Evolutionary conservation across 2,329 filamentous ascomycete genomes (phyloP).

Genomic region (Geoglossum cookeanum): DNA sequence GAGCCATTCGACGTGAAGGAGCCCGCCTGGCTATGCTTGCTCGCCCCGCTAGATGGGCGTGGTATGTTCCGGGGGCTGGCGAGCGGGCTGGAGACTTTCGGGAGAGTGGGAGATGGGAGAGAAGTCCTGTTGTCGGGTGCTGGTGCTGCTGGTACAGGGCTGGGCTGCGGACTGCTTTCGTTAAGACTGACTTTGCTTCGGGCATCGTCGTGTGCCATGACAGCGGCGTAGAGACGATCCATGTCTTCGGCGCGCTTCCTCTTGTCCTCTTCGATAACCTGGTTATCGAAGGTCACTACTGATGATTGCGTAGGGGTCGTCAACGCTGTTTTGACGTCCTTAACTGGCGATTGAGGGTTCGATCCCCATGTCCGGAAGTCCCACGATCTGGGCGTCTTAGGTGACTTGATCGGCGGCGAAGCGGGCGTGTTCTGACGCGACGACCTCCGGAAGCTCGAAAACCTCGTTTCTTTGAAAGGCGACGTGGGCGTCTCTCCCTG

Average conservation of each 20-base stretch:
- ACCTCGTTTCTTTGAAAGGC: constrained; percentile 5
- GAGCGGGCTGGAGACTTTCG: not conserved
- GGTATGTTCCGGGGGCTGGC: not conserved
- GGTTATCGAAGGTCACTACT: constrained; percentile 59
- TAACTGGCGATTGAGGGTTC: not conserved
- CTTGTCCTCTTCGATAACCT: constrained; percentile 54
- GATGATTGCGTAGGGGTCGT: constrained; percentile 29
- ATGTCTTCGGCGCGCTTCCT: constrained; percentile 63
- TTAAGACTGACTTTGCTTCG: not conserved
- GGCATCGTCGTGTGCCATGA: constrained; percentile 60
- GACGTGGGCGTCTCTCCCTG: constrained; percentile 13
- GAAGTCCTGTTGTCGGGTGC: not conserved
- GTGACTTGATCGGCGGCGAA: constrained; percentile 10
- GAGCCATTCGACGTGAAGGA: not conserved
- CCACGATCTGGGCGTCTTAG: constrained; percentile 8
- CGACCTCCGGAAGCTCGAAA: constrained; percentile 11
- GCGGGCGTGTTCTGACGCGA: constrained; percentile 18
- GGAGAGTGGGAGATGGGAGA: not conserved
- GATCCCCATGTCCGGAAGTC: constrained; percentile 12
- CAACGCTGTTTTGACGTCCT: not conserved
- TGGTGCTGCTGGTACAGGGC: not conserved
- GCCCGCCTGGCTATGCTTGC: not conserved
- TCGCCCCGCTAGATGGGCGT: not conserved
- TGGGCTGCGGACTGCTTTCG: not conserved
- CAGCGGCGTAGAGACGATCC: constrained; percentile 77